A percentile compares a stretch with the other conserved stretches of the same genome.
Evolutionary conservation across 106 monocot genomes (phyloP).

Genomic region (Dioscorea alata): DNA sequence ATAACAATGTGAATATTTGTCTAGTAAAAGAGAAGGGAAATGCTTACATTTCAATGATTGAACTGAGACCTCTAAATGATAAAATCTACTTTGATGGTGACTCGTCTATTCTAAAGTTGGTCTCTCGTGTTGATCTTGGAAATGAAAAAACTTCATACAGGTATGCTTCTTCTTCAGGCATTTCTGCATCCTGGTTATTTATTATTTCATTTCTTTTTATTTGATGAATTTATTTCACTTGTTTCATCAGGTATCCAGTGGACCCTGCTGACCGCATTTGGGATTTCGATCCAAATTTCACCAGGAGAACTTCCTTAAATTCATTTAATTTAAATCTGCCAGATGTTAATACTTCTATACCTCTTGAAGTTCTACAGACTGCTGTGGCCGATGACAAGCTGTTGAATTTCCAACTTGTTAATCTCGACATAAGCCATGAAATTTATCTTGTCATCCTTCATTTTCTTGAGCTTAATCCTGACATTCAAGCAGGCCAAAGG

Average conservation of each 20-base stretch:
- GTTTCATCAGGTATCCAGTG: constrained; percentile 22
- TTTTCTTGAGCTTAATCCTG: constrained; percentile 23
- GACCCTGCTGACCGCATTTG: constrained; percentile 32
- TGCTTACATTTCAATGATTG: constrained; percentile 34
- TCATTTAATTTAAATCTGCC: constrained; percentile 7
- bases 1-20: constrained; percentile 18
- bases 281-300: constrained; percentile 3
- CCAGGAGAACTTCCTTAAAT: neutral
- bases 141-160: constrained; percentile 17
- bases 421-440: constrained; percentile 8
- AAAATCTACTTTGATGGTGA: constrained; percentile 11
- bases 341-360: constrained; percentile 17
- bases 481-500: constrained; percentile 21
- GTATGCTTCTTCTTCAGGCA: constrained; percentile 6
- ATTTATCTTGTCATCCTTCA: constrained; percentile 23
- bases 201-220: neutral
- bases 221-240: neutral
- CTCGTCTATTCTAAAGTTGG: constrained; percentile 17
- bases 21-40: constrained; percentile 13
- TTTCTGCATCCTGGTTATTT: neutral
- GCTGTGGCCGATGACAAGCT: constrained; percentile 7
- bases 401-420: constrained; percentile 15
- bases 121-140: constrained; percentile 28
- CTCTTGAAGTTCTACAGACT: constrained; percentile 28
- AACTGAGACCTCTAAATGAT: constrained; percentile 28